These are phyloP conservation scores for Austropuccinia psidii DNA, from an alignment of 1,284 basidiomycete genomes.

Conservation along the genomic window DNA sequence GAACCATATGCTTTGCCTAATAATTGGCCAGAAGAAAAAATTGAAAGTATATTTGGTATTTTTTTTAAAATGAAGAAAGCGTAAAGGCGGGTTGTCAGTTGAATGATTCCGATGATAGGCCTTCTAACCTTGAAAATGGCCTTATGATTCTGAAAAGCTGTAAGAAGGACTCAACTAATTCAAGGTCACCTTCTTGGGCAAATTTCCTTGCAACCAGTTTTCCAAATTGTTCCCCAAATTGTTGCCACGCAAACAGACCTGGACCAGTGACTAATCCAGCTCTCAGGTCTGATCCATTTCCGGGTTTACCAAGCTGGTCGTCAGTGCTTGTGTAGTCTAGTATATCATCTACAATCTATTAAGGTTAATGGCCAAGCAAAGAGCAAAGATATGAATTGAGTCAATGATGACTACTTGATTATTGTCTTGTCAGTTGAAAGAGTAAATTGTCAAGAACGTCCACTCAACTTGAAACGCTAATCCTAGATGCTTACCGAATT, in stretches of 20 bases:
- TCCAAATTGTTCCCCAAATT: constrained; percentile 65
- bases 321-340: constrained; percentile 69
- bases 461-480: constrained; percentile 80
- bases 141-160: no score
- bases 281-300: constrained; percentile 70
- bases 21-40: not conserved
- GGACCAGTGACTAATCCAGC: constrained; percentile 86
- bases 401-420: not conserved
- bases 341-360: constrained; percentile 82
- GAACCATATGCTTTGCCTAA: constrained; percentile 68
- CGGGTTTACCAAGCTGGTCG: constrained; percentile 64
- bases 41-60: no score
- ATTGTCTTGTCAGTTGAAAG: not conserved
- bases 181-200: constrained; percentile 70
- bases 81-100: no score
- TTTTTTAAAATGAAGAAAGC: no score
- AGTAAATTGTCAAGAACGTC: not conserved
- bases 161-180: constrained; percentile 54
- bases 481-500: constrained; percentile 78
- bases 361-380: not conserved
- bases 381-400: not conserved
- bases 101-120: no score
- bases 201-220: constrained; percentile 81
- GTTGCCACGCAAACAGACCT: constrained; percentile 87
- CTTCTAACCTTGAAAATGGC: no score